Evolutionary conservation across 371 early-diverging fungal species (phyloP).

Genomic region (Lichtheimia corymbifera): DNA sequence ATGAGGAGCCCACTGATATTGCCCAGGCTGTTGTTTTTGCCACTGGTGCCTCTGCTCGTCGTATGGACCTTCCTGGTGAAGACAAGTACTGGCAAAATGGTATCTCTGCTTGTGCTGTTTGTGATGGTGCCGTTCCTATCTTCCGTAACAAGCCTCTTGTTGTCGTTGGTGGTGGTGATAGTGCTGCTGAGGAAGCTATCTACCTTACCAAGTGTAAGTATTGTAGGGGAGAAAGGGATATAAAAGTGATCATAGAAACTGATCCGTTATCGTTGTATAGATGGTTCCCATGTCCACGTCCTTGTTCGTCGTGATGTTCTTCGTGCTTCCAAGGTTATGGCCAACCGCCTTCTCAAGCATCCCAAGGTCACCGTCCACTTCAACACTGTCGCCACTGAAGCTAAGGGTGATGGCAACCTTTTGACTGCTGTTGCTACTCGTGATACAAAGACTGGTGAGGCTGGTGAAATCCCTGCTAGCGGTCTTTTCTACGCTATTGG

Average conservation of each 20-base stretch:
- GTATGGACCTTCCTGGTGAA: constrained; percentile 74
- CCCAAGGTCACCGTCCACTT: constrained; percentile 93
- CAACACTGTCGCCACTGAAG: constrained; percentile 85
- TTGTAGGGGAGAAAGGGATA: constrained; percentile 15
- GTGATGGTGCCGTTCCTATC: constrained; percentile 98
- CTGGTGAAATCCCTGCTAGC: constrained; percentile 69
- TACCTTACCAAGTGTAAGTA: constrained; percentile 85
- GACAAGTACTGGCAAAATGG: constrained; percentile 71
- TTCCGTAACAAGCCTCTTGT: constrained; percentile 92
- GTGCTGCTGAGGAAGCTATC: constrained; percentile 98
- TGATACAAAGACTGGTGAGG: constrained; percentile 72
- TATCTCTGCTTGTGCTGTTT: constrained; percentile 99
- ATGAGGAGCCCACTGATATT: constrained; percentile 67
- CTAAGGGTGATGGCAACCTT: constrained; percentile 82
- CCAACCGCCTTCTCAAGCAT: constrained; percentile 78
- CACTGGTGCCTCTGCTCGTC: constrained; percentile 98
- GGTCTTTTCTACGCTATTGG: constrained; percentile 99
- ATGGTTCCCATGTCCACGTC: constrained; percentile 89
- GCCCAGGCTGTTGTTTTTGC: constrained; percentile 93
- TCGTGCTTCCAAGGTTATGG: constrained; percentile 97
- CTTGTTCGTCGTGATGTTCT: constrained; percentile 96
- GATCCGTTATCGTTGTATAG: constrained; percentile 27
- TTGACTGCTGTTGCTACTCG: constrained; percentile 73
- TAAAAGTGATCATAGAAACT: neutral
- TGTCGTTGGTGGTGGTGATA: constrained; percentile 99